Conservation (phyloP, 2,329 filamentous ascomycete genomes). For the Talaromyces sp. region DNA sequence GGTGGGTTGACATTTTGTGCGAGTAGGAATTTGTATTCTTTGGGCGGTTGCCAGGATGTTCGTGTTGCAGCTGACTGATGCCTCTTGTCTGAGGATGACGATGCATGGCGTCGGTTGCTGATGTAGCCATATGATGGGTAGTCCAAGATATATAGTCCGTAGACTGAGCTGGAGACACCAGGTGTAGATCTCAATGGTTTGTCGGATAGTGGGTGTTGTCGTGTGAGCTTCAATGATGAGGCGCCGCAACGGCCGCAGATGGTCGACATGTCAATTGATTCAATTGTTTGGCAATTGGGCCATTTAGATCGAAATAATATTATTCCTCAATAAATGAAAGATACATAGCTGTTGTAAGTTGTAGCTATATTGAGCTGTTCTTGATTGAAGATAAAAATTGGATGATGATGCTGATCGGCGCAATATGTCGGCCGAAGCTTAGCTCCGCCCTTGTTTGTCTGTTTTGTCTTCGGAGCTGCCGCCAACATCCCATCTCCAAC, state of each 20-base stretch:
- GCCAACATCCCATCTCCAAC: neutral
- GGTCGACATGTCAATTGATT: constrained; percentile 18
- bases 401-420: neutral
- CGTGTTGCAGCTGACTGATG: neutral
- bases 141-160: neutral
- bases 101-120: constrained; percentile 4
- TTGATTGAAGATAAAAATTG: neutral
- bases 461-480: neutral
- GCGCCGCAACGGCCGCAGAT: constrained; percentile 20
- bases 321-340: neutral
- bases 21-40: neutral
- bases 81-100: neutral
- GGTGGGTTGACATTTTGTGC: constrained; percentile 67
- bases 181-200: neutral
- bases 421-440: neutral
- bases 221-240: constrained; percentile 14
- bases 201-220: neutral
- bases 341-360: neutral
- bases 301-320: neutral
- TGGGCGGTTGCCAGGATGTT: neutral
- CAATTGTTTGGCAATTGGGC: neutral
- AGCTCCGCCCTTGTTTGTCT: neutral
- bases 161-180: neutral
- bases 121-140: neutral
- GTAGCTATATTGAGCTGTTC: neutral